These are phyloP conservation scores for Acorus calamus DNA, from an alignment of 106 monocot genomes.

Conservation along the genomic window DNA sequence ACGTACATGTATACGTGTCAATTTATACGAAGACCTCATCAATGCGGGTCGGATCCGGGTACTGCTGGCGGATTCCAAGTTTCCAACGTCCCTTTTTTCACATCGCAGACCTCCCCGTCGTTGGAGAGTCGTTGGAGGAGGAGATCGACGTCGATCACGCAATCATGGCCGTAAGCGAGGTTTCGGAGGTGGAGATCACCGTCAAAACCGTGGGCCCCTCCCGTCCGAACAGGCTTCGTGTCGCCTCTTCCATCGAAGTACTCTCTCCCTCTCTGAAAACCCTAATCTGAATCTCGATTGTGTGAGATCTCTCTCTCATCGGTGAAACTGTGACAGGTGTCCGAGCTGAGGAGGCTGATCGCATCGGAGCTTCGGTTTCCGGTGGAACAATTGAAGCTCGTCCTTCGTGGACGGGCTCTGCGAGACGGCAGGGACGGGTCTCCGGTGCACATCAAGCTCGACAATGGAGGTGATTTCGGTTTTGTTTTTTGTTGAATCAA, in stretches of 20 bases:
- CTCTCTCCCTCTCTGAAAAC: not conserved
- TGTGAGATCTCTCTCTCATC: not conserved
- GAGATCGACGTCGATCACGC: too few relatives aligned
- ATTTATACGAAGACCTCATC: too few relatives aligned
- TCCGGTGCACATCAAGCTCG: not conserved
- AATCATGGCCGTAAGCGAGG: constrained; percentile 1
- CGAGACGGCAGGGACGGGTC: not conserved
- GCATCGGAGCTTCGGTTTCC: not conserved
- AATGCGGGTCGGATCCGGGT: too few relatives aligned
- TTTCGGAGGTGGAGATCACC: constrained; percentile 15
- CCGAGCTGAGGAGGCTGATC: constrained; percentile 2
- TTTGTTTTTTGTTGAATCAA: too few relatives aligned
- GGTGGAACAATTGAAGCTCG: constrained; percentile 9
- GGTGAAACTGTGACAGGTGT: not conserved
- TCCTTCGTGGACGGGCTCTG: constrained; percentile 3
- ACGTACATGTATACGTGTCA: too few relatives aligned
- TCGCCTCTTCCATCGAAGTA: constrained; percentile 17
- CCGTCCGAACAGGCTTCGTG: constrained; percentile 3
- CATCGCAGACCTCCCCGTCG: too few relatives aligned
- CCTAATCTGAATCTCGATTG: not conserved
- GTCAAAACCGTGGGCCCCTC: constrained; percentile 14
- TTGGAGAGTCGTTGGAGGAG: too few relatives aligned
- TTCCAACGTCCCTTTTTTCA: too few relatives aligned
- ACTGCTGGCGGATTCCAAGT: too few relatives aligned
- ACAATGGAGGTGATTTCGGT: not conserved